Base-by-base conservation (phyloP, 2,329 filamentous ascomycete species). In the Penicillium sp. region DNA sequence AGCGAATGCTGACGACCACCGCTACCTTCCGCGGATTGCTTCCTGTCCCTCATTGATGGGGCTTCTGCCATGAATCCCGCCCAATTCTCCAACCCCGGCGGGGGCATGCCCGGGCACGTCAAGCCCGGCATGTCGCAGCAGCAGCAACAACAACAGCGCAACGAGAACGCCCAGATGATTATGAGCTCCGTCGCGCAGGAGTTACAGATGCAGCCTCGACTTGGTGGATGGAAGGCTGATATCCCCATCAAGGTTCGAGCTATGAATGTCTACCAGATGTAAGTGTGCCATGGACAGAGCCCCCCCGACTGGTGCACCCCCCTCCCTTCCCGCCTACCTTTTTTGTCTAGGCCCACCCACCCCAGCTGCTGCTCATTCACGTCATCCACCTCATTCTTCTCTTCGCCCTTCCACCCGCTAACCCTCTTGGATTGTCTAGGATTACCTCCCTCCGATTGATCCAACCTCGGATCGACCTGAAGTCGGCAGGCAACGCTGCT, bases 381-480 rank as follows among this genome's bases (percentile, higher is more conserved):
- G 11, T 12, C 34, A 37, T 39, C 38, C 8, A 15, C 22, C 25
- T n/a, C 4, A 37, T 34, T 17, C 34, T 35, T 37, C 52, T 52
- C 25, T 47, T 48, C 15, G 38, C n/a, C 20, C 42, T 41, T 59
- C 22, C 47, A 37, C 38, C 56, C 35, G 39, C 58, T 68, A 43
- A 63, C 51, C 20, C 15, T 54, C 28, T 31, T 48, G 38, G 22
- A 7, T 61, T 48, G 48, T 28, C n/a, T 57, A 79, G 76, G 71
- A 76, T 79, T 57, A 78, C 79, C 35, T 79, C 78, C 42, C 73
- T 82, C 55, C 76, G 78, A 61, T 68, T 82, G 28, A 77, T 81
- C 42, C 73, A 79, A 59, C 77, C 78, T 28, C 74, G 73, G 34
- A 73, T 79, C 53, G 71, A 77, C 48, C 57, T 78, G 6, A 65